Conservation (phyloP, 78 protist species). For the Dictyostelium firmibasis region DNA sequence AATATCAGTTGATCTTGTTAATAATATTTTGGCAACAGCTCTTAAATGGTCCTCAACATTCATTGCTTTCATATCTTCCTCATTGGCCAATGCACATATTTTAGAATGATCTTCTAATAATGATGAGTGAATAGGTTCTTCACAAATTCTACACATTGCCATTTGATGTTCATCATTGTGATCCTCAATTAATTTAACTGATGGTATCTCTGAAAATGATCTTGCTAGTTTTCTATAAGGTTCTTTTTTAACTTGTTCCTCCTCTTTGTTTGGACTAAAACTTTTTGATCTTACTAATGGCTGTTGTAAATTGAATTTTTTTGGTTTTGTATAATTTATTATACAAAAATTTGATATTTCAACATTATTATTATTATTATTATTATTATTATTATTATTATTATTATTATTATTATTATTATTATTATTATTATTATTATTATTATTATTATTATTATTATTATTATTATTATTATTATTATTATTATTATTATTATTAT, state of each 20-base stretch:
- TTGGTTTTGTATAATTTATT: neutral
- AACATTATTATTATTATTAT: neutral
- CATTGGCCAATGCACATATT: conserved; percentile 76
- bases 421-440: neutral
- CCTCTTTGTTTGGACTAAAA: conserved; percentile 59
- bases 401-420: neutral
- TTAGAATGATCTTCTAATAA: conserved; percentile 76
- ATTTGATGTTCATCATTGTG: neutral
- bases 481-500: neutral
- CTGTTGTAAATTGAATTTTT: neutral
- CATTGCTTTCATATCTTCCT: conserved; percentile 80
- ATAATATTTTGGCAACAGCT: conserved; percentile 39
- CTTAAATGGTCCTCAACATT: conserved; percentile 78
- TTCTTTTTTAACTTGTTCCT: neutral
- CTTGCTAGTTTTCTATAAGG: conserved; percentile 35
- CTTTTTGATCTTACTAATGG: conserved; percentile 72
- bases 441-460: neutral
- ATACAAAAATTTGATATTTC: neutral
- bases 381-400: neutral
- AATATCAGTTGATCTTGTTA: conserved; percentile 44
- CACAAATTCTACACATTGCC: conserved; percentile 84
- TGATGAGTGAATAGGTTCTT: conserved; percentile 53
- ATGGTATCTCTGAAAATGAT: conserved; percentile 70
- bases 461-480: neutral
- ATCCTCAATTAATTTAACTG: conserved; percentile 6